Evolutionary conservation across 2,329 filamentous ascomycete species (phyloP), one percentile per base, ranked within the genome.

Genomic region (Tympanopsis confertula): DNA sequence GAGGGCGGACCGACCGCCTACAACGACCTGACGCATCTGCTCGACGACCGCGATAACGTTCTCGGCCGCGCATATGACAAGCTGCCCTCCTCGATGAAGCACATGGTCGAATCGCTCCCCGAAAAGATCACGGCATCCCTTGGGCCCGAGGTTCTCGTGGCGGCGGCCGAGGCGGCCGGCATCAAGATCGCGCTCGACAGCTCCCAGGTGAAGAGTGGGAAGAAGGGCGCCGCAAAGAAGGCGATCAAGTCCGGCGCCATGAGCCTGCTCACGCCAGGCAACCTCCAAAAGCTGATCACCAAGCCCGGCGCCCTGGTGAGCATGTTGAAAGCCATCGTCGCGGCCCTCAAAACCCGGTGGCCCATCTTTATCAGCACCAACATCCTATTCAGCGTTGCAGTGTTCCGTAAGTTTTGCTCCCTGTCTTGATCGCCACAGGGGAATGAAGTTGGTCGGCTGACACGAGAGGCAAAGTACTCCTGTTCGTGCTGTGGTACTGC

Each of bases 401-500:
- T 96, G 2, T 94, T 93, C 51, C 68, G 86, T 89, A 70, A 69
- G 82, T 69, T 26, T 3, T 54, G 15, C 17, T 18, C 4, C 13
- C 13, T n/a, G 13, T 19, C 14, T 28, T 3, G 5, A 3, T 19
- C 12, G 12, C 17, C 29, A 3, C n/a, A 4, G 14, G 22, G 10
- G 18, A 13, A 13, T 15, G 17, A 19, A 15, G 33, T 32, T 35
- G 15, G 20, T 36, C 35, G 35, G 38, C 40, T 40, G 26, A 38
- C 10, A 19, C 41, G 24, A 17, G 14, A 37, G 20, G 19, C 32
- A 43, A 39, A 84, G 85, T 96, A 39, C 70, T 96, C 13, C 72
- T 98, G 40, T 91, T 94, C 54, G 86, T 94, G 33, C 79, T 96
- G 50, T 98, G 89, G 88, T 98, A 96, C 62, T 96, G 88, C 62